Conservation (phyloP, 2,329 filamentous ascomycete genomes). For the Aspergillus transmontanensis region DNA sequence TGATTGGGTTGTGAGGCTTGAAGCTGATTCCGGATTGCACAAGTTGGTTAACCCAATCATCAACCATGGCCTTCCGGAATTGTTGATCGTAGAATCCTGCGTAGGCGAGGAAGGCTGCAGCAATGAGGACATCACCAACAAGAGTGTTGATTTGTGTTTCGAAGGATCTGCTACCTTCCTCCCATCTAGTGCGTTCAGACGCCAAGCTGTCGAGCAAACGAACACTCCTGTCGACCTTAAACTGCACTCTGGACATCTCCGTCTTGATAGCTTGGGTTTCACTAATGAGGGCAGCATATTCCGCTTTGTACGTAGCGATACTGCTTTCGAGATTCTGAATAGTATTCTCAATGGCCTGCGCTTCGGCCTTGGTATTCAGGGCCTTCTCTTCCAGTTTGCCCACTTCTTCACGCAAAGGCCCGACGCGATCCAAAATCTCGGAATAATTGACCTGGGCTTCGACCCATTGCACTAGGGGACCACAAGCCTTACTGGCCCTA, state of each 20-base stretch:
- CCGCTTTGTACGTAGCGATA: slow-evolving; percentile 92
- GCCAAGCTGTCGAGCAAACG: slow-evolving; percentile 91
- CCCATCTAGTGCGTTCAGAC: slow-evolving; percentile 91
- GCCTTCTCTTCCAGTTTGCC: slow-evolving; percentile 83
- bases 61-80: slow-evolving; percentile 95
- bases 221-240: slow-evolving; percentile 96
- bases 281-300: slow-evolving; percentile 94
- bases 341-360: slow-evolving; percentile 85
- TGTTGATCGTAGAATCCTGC: slow-evolving; percentile 97
- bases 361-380: slow-evolving; percentile 88
- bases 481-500: slow-evolving; percentile 93
- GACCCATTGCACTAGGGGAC: slow-evolving; percentile 95
- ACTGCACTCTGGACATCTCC: slow-evolving; percentile 94
- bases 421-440: slow-evolving; percentile 93
- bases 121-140: slow-evolving; percentile 91
- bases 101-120: slow-evolving; percentile 96
- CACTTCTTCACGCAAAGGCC: slow-evolving; percentile 89
- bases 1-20: slow-evolving; percentile 92
- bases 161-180: slow-evolving; percentile 96
- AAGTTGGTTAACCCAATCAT: slow-evolving; percentile 95
- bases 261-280: slow-evolving; percentile 96
- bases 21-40: slow-evolving; percentile 88
- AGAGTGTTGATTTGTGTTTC: slow-evolving; percentile 97
- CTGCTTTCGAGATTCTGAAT: slow-evolving; percentile 83
- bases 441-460: slow-evolving; percentile 96